phyloP scores from a whole-genome alignment of 2,329 filamentous ascomycete species.

The Colletotrichum sp. region DNA sequence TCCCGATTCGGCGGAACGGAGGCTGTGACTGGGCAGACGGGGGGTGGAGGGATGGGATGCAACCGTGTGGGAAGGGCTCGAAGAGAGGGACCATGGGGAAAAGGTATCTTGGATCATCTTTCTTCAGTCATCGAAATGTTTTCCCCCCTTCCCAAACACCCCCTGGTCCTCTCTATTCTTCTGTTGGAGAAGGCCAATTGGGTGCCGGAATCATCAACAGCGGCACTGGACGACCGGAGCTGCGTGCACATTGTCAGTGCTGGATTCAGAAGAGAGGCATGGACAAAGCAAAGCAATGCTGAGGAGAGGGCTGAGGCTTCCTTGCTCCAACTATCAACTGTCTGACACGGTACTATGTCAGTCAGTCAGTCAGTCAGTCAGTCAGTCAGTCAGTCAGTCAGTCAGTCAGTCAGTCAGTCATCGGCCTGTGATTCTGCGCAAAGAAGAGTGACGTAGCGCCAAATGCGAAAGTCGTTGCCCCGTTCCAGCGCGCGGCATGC shows the following conservation, averaged over 20 bases:
- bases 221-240: slow-evolving; percentile 13
- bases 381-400: too few relatives aligned
- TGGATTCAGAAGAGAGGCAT: background rate
- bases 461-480: background rate
- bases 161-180: background rate
- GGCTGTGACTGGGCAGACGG: background rate
- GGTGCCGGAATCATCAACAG: background rate
- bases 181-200: background rate
- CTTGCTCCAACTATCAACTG: background rate
- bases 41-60: background rate
- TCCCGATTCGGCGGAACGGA: slow-evolving; percentile 24
- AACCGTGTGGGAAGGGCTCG: background rate
- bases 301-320: background rate
- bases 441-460: slow-evolving; percentile 1
- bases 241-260: background rate
- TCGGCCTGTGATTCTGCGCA: slow-evolving; percentile 14
- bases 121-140: background rate
- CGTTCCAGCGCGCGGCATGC: background rate
- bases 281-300: background rate
- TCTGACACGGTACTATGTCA: background rate
- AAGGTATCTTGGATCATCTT: background rate
- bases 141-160: background rate
- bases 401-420: background rate
- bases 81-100: background rate
- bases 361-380: background rate